Evolutionary conservation across 352 stramenopile species (phyloP).

Genomic region (Globisporangium acanthophoron): DNA sequence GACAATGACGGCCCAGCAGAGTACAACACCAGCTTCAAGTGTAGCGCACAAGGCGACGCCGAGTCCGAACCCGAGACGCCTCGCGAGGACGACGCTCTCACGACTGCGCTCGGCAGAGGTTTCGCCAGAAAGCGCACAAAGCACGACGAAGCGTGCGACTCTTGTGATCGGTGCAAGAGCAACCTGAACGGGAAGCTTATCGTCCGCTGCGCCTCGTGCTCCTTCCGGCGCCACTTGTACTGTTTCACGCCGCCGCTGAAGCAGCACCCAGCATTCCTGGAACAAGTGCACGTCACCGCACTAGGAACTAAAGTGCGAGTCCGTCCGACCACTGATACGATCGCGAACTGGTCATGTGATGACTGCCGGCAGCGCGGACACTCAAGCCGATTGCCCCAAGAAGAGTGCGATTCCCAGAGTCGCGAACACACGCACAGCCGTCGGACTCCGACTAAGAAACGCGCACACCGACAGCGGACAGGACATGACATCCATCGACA

Average conservation of each 20-base stretch:
- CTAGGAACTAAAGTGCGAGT: constrained; percentile 7
- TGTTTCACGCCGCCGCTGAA: constrained; percentile 60
- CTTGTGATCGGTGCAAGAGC: constrained; percentile 50
- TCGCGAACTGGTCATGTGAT: constrained; percentile 25
- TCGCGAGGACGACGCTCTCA: background rate
- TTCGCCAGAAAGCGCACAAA: background rate
- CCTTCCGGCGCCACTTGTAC: constrained; percentile 59
- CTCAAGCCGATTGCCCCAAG: background rate
- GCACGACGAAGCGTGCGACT: background rate
- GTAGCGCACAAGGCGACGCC: background rate
- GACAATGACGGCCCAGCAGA: background rate
- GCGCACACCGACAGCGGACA: background rate
- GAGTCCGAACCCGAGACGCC: background rate
- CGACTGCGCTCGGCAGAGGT: background rate
- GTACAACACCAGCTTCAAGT: background rate
- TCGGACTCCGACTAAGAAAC: background rate
- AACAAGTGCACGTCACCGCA: constrained; percentile 9
- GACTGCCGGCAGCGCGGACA: constrained; percentile 10
- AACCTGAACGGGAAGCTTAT: constrained; percentile 67
- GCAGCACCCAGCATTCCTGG: constrained; percentile 42
- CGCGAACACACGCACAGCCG: background rate
- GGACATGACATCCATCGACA: background rate
- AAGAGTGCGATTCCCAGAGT: background rate
- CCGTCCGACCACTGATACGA: constrained; percentile 4
- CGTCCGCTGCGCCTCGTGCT: constrained; percentile 35